These are phyloP conservation scores for Fusarium verrucosum DNA, from an alignment of 2,329 filamentous ascomycete genomes.

Conservation along the genomic window DNA sequence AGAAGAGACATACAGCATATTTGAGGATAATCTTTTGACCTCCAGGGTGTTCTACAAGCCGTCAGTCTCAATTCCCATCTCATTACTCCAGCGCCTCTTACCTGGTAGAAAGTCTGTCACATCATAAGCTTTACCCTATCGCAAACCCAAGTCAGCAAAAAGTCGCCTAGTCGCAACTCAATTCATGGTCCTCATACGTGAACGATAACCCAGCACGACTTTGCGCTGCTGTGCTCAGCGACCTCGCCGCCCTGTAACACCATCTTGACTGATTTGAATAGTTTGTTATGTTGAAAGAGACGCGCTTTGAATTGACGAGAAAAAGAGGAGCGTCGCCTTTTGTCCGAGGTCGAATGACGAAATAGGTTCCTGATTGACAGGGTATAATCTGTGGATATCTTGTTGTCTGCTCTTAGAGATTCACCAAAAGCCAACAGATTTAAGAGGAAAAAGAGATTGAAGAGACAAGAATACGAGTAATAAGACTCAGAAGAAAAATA, in stretches of 20 bases:
- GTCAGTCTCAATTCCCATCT: slow-evolving; percentile 7
- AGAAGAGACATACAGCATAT: slow-evolving; percentile 71
- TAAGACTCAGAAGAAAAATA: slow-evolving; percentile 1
- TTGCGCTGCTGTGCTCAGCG: slow-evolving; percentile 77
- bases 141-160: slow-evolving; percentile 30
- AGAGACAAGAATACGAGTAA: background rate
- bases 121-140: slow-evolving; percentile 81
- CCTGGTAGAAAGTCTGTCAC: slow-evolving; percentile 88
- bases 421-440: background rate
- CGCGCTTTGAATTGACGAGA: background rate
- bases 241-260: slow-evolving; percentile 62
- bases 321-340: slow-evolving; percentile 29
- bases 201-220: slow-evolving; percentile 93
- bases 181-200: slow-evolving; percentile 63
- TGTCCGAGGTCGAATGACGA: slow-evolving; percentile 37
- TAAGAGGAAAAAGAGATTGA: background rate
- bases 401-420: background rate
- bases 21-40: slow-evolving; percentile 94
- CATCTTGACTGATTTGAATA: slow-evolving; percentile 45
- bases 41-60: slow-evolving; percentile 78
- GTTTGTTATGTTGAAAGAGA: slow-evolving; percentile 1
- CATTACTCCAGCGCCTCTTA: slow-evolving; percentile 46
- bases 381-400: background rate
- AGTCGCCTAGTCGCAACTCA: slow-evolving; percentile 1
- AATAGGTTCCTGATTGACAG: slow-evolving; percentile 24